Evolutionary conservation across 352 stramenopile genomes (phyloP).

Genomic region (Globisporangium abappressorium): DNA sequence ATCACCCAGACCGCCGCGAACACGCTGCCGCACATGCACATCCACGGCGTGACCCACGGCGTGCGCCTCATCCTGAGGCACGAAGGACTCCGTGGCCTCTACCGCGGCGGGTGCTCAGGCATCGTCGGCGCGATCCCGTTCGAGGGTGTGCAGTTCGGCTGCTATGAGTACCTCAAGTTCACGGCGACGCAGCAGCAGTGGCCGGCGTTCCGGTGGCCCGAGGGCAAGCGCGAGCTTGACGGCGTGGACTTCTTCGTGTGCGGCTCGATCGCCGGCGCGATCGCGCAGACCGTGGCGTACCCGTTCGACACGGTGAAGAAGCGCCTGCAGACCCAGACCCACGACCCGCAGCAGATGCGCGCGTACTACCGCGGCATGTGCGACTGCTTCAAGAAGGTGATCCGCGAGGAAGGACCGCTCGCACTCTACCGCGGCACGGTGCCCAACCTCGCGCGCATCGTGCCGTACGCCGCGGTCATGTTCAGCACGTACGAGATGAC

Average conservation of each 20-base stretch:
- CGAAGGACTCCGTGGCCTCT: slow-evolving; percentile 70
- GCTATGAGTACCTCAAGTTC: slow-evolving; percentile 79
- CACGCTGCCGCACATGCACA: slow-evolving; percentile 34
- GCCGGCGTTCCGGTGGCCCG: slow-evolving; percentile 59
- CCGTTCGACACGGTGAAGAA: slow-evolving; percentile 87
- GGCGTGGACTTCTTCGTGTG: slow-evolving; percentile 77
- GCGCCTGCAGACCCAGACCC: slow-evolving; percentile 58
- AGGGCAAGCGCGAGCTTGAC: slow-evolving; percentile 65
- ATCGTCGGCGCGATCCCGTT: slow-evolving; percentile 76
- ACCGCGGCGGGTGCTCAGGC: slow-evolving; percentile 61
- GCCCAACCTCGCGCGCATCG: slow-evolving; percentile 76
- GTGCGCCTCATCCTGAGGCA: slow-evolving; percentile 52
- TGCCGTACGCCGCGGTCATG: slow-evolving; percentile 81
- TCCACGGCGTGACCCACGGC: slow-evolving; percentile 57
- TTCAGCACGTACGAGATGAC: slow-evolving; percentile 82
- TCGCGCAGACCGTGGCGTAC: slow-evolving; percentile 82
- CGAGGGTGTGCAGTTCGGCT: slow-evolving; percentile 80
- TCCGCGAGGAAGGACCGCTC: slow-evolving; percentile 62
- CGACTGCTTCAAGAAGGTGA: slow-evolving; percentile 72
- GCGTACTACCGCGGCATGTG: slow-evolving; percentile 66
- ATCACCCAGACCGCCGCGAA: slow-evolving; percentile 50
- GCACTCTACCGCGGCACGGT: slow-evolving; percentile 75
- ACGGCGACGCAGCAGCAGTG: slow-evolving; percentile 42
- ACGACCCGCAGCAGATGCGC: not conserved
- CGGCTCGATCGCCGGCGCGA: slow-evolving; percentile 62